Evolutionary conservation across 1,139 yeast genomes (phyloP), one percentile per base, ranked within the genome.

Genomic region (Nakaseomyces delphensis): DNA sequence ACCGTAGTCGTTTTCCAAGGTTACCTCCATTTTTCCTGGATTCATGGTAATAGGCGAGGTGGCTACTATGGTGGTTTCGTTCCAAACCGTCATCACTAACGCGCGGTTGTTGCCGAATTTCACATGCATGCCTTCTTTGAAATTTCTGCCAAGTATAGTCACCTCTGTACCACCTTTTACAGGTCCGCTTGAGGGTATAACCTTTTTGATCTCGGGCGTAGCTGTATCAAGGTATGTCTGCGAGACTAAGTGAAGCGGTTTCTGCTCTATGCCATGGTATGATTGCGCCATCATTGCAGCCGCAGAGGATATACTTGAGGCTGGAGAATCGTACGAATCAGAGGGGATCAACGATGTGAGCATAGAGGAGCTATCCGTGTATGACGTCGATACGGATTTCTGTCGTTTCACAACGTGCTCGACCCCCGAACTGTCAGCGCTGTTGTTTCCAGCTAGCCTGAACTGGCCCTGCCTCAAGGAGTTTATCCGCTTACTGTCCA

Each of bases 181-280:
- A 7, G 95, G 93, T 2, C 96, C 96, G 61, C 83, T 91, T 0
- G 91, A 81, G 1, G 96, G 96, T 44, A 87, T 85, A 13, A 87
- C 80, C 49, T 93, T 71, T 59, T 83, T 86, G 45, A 84, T 79
- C 24, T 24, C 24, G 11, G 39, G 39, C 18, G 67, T 49, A 4
- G 35, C 11, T 5, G 35, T 18, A 19, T 31, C 35, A 3, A 31
- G 18, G 35, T 18, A 14, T 23, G n/a, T 18, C 8, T 31, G 14
- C 24, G 35, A n/a, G 21, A 16, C 18, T 2, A 23, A 31, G 23
- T 31, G 16, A 23, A 31, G 35, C 23, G 35, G 35, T 31, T 31
- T 31, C 7, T 21, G 35, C 23, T 31, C 35, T n/a, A n/a, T n/a
- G n/a, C n/a, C n/a, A n/a, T n/a, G n/a, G 28, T 11, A 25, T 13